Evolutionary conservation across 1,284 basidiomycete species (phyloP), one percentile per base, ranked within the genome.

Genomic region (Rhizoctonia solani): DNA sequence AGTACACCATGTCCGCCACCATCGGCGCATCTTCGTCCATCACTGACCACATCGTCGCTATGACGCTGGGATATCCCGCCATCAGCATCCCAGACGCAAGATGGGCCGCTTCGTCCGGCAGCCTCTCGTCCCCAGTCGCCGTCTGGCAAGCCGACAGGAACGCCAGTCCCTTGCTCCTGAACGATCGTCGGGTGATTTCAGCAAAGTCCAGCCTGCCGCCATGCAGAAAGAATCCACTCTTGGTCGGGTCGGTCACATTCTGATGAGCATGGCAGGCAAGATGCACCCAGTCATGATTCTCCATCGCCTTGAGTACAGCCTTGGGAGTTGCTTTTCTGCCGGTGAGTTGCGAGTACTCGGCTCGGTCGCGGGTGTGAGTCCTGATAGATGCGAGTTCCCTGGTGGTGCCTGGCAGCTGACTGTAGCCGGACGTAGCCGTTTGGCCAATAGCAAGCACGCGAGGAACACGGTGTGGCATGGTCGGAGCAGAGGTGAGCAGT

Each of bases 141-240:
- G 54, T 56, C 21, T 68, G 66, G 37, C 66, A 68, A n/a, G 66
- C 66, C 2, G 66, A 68, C 13, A 68, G 49, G 29, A 68, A 50
- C n/a, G 66, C 66, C 25, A 68, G 49, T 14, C 55, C 66, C 13
- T 41, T 30, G 29, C 50, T 27, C 23, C 34, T 42, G 55, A 58
- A 37, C 4, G 54, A 47, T 14, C 39, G 23, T 19, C 19, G 29
- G 44, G 42, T 68, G 44, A 68, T 52, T 16, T 29, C 29, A 6
- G 49, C 42, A 3, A 68, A n/a, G 8, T 32, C 32, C 4, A 67
- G 53, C 3, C 25, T n/a, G n/a, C n/a, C n/a, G n/a, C n/a, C n/a
- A n/a, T n/a, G n/a, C n/a, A n/a, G n/a, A n/a, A n/a, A n/a, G n/a
- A n/a, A n/a, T n/a, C n/a, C n/a, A n/a, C n/a, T n/a, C n/a, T n/a